Evolutionary conservation across 2,329 filamentous ascomycete genomes (phyloP), one percentile per base, ranked within the genome.

Genomic region (Diaporthe vexans): DNA sequence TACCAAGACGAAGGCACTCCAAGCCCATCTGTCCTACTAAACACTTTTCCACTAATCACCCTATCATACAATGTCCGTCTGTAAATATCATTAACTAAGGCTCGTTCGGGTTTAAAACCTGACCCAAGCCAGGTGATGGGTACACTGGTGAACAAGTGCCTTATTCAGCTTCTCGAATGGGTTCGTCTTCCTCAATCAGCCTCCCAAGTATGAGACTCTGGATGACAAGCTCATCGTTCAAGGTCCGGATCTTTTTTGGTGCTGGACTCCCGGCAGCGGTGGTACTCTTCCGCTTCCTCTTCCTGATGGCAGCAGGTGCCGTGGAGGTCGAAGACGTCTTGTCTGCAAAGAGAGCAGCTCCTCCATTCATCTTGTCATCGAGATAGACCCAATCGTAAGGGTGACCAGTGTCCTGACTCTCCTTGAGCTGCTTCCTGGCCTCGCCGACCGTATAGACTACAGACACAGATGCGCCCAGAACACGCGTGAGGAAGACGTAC

Each of bases 151-250:
- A 33, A 35, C 19, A n/a, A 21, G 5, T 10, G 6, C 40, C 40
- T 17, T 7, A 19, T 43, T 43, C 17, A 43, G 6, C 26, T 68
- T 61, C 79, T 26, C 72, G 76, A 24, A 77, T 72, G 75, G 86
- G 79, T 77, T 91, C 88, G 17, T 85, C 87, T 67, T 91, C 89
- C 76, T 94, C 92, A 70, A 95, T 90, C 78, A 98, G 84, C 75
- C 91, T 90, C 0, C 95, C 96, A 68, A 98, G 82, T 76, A 99
- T 98, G 74, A 98, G 85, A 82, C 95, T 98, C 86, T 99, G 96
- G 72, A 97, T 92, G 29, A 98, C 91, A 80, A 96, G 91, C 83
- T 98, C 96, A 81, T 97, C 93, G 73, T 92, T 93, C 70, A 97
- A 89, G 58, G 97, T 88, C 76, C 88, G 89, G 51, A 95, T 86